These are phyloP conservation scores for Harringtonia lauricola DNA, from an alignment of 2,329 filamentous ascomycete species.

Conservation along the genomic window DNA sequence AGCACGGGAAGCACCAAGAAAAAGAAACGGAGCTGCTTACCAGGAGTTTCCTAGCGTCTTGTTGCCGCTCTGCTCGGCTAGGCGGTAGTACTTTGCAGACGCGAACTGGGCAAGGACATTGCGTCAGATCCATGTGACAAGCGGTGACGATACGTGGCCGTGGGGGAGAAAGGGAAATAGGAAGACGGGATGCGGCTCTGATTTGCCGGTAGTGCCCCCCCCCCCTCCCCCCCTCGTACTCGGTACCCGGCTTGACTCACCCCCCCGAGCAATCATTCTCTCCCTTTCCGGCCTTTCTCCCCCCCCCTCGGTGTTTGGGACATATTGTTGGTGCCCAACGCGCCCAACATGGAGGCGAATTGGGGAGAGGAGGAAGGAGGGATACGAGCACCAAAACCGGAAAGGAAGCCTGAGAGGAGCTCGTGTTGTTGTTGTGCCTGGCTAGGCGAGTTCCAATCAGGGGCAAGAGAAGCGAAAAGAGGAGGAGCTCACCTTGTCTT, in stretches of 20 bases:
- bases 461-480: background rate
- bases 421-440: too few relatives aligned
- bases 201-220: background rate
- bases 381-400: background rate
- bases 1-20: conserved; percentile 9
- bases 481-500: conserved; percentile 76
- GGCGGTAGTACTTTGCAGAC: conserved; percentile 81
- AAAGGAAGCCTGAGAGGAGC: background rate
- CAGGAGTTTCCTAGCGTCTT: conserved; percentile 92
- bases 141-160: too few relatives aligned
- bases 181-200: background rate
- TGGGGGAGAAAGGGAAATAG: too few relatives aligned
- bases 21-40: conserved; percentile 43
- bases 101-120: conserved; percentile 42
- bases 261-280: too few relatives aligned
- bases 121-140: conserved; percentile 39
- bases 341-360: background rate
- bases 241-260: too few relatives aligned
- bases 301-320: too few relatives aligned
- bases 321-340: conserved; percentile 4
- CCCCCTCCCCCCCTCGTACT: too few relatives aligned
- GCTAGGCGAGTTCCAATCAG: too few relatives aligned
- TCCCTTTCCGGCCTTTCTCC: too few relatives aligned
- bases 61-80: conserved; percentile 78
- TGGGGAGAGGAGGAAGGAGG: too few relatives aligned